Percentiles rank a stretch among this genome's conserved stretches.
These are phyloP conservation scores for Epichloe uncinata DNA, from an alignment of 2,329 filamentous ascomycete genomes.

Conservation along the genomic window DNA sequence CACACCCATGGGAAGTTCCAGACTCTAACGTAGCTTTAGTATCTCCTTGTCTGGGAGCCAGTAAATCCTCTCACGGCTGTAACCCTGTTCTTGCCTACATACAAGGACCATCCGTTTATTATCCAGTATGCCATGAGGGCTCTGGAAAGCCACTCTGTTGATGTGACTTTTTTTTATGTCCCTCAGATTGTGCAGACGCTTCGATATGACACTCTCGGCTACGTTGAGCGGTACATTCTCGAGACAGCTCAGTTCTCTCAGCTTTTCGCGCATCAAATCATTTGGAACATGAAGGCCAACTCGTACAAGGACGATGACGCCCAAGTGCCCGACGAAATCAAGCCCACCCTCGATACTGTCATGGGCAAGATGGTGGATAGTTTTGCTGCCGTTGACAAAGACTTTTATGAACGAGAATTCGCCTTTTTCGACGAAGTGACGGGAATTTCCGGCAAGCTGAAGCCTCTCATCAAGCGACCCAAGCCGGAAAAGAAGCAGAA, in stretches of 20 bases:
- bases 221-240: constrained; percentile 90
- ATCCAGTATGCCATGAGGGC: constrained; percentile 96
- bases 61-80: constrained; percentile 88
- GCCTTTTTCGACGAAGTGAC: constrained; percentile 98
- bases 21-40: constrained; percentile 33
- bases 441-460: constrained; percentile 85
- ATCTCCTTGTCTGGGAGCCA: constrained; percentile 83
- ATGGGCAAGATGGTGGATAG: constrained; percentile 71
- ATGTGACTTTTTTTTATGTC: constrained; percentile 97
- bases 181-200: constrained; percentile 95
- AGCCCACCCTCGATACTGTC: constrained; percentile 84
- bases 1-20: not conserved
- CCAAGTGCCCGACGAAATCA: constrained; percentile 77
- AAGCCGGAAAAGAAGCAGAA: constrained; percentile 98
- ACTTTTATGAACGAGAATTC: constrained; percentile 91
- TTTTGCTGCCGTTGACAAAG: constrained; percentile 65
- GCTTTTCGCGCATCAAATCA: constrained; percentile 96
- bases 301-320: constrained; percentile 95
- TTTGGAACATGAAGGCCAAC: constrained; percentile 99
- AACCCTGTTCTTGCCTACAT: constrained; percentile 84
- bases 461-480: constrained; percentile 78
- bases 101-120: constrained; percentile 81
- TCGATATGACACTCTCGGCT: constrained; percentile 83
- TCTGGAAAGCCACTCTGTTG: constrained; percentile 85
- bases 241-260: constrained; percentile 98